Conservation (phyloP, 2,329 filamentous ascomycete species). For the Colletotrichum tropicale region DNA sequence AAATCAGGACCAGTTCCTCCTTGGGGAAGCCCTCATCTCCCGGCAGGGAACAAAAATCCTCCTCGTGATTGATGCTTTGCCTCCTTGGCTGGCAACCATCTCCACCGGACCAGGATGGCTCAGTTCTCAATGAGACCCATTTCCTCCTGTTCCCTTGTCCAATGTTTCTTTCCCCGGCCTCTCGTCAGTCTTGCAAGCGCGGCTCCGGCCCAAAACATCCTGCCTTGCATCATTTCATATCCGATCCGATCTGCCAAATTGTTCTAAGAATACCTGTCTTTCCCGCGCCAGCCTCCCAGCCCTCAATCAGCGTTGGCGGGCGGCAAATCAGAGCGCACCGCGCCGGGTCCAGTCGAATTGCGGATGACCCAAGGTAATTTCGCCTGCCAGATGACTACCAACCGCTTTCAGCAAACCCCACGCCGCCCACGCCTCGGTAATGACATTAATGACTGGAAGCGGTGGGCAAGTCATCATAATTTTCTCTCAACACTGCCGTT, state of each 20-base stretch:
- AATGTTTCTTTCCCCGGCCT: conserved; percentile 23
- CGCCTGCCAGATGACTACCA: conserved; percentile 16
- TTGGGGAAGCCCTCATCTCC: conserved; percentile 13
- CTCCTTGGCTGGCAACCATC: conserved; percentile 15
- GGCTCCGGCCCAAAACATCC: conserved; percentile 20
- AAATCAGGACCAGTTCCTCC: background rate
- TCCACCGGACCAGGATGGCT: conserved; percentile 10
- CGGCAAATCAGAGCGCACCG: conserved; percentile 1
- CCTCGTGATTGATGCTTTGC: conserved; percentile 17
- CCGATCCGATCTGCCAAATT: conserved; percentile 22
- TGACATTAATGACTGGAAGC: conserved; percentile 15
- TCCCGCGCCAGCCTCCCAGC: conserved; percentile 5
- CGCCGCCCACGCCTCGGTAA: conserved; percentile 14
- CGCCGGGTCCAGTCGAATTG: conserved; percentile 10
- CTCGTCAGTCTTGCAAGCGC: conserved; percentile 10
- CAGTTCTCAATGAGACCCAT: background rate
- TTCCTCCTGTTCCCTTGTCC: conserved; percentile 14
- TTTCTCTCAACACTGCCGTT: background rate
- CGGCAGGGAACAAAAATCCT: conserved; percentile 4
- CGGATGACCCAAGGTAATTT: conserved; percentile 19
- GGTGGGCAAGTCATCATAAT: conserved; percentile 11
- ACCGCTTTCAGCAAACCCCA: conserved; percentile 18
- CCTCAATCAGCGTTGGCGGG: background rate
- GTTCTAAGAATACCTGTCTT: conserved; percentile 20
- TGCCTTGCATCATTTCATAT: conserved; percentile 21